Evolutionary conservation across 1,284 basidiomycete genomes (phyloP).

Genomic region (Sporisorium reilianum): DNA sequence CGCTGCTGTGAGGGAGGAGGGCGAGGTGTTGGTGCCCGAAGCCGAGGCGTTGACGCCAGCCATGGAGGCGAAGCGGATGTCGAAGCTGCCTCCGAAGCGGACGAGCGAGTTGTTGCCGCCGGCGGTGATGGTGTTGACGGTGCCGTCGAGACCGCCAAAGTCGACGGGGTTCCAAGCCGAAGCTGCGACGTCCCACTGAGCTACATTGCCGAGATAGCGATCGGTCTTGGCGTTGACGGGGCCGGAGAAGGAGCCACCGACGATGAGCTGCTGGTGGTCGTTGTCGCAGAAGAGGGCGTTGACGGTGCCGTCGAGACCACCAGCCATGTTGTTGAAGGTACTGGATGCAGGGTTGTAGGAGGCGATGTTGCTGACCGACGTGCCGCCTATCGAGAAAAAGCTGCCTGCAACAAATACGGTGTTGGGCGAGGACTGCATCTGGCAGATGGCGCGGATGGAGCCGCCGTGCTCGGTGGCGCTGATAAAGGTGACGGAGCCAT

Average conservation of each 20-base stretch:
- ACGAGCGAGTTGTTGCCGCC: constrained; percentile 80
- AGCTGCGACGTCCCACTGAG: constrained; percentile 79
- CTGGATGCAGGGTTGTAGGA: constrained; percentile 50
- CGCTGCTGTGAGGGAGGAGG: constrained; percentile 51
- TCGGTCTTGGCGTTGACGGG: constrained; percentile 58
- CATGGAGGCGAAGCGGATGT: constrained; percentile 74
- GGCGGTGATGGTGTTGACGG: constrained; percentile 81
- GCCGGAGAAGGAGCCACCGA: constrained; percentile 81
- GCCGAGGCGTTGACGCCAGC: constrained; percentile 29
- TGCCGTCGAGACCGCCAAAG: constrained; percentile 84
- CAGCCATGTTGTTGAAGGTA: constrained; percentile 43
- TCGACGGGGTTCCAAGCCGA: constrained; percentile 80
- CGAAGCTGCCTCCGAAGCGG: constrained; percentile 88
- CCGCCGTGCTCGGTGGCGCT: constrained; percentile 67
- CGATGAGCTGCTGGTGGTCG: constrained; percentile 80
- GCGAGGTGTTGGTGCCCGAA: constrained; percentile 73
- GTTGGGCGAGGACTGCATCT: constrained; percentile 47
- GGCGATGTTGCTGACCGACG: constrained; percentile 59
- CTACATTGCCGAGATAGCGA: constrained; percentile 77
- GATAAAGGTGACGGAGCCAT: constrained; percentile 61
- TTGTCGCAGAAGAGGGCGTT: constrained; percentile 85
- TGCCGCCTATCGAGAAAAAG: constrained; percentile 65
- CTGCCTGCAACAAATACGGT: constrained; percentile 68
- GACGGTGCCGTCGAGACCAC: constrained; percentile 75
- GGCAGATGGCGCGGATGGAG: constrained; percentile 66